Base-by-base conservation (phyloP, 73 alveolate species). In the Paramecium sonneborni region DNA sequence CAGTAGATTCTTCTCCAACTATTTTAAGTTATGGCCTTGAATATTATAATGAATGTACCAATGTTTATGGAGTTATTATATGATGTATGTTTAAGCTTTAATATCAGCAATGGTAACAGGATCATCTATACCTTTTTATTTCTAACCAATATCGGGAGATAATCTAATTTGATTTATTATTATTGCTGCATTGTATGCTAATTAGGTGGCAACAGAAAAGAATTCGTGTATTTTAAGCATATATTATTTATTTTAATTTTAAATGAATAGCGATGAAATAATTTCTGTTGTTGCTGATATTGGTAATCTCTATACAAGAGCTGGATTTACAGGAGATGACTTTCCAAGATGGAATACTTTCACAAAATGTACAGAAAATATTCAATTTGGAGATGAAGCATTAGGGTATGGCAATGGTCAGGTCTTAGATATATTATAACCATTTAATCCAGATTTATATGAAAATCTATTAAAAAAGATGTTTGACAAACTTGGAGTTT, bases 291-390 rank as follows among this genome's bases (percentile, higher is more conserved):
- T 95, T 34, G 92, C 94, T n/a, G 98, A 95, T 24, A 85, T 95
- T 38, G 98, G 98, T 11, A 69, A 93, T 15, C 88, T 85, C 28
- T 76, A 84, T 39, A 85, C 86, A 11, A 86, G 96, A 68, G 92
- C 93, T 69, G 99, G 99, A 48, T 97, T 96, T 90, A 93, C 97
- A 43, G 99, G 99, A 24, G 99, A 97, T 86, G 99, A 97, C 92
- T 93, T 97, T 52, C 99, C 99, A 1, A 93, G 92, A 94, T 44
- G 98, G 95, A 58, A 70, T 93, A 69, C 98, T 95, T 52, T 97
- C 99, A 24, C 76, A 34, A 92, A 44, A 39, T 88, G 93, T 93
- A 41, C 85, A 39, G 94, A 57, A 43, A 85, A 57, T 23, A 76
- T 69, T 91, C 48, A 37, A 20, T 76, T 93, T 92, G 97, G 86